These are phyloP conservation scores for Sequoiadendron giganteum DNA, from an alignment of 75 land plant species.

Conservation along the genomic window DNA sequence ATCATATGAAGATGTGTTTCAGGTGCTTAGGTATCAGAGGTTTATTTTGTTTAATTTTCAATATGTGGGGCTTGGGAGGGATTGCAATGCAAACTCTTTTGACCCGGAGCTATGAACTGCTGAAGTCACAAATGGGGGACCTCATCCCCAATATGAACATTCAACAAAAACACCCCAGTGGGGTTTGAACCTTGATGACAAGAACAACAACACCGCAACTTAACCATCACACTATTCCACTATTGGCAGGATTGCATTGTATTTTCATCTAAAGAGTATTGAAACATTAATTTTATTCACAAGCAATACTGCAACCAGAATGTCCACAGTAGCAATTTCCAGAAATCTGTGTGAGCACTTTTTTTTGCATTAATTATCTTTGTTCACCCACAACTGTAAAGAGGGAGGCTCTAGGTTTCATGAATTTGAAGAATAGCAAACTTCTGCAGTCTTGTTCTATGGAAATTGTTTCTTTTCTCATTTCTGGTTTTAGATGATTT, in stretches of 20 bases:
- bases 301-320: too few relatives aligned
- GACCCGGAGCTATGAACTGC: too few relatives aligned
- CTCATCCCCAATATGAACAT: too few relatives aligned
- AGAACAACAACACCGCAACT: too few relatives aligned
- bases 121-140: too few relatives aligned
- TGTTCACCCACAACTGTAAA: not conserved
- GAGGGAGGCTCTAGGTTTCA: not conserved
- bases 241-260: too few relatives aligned
- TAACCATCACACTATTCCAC: too few relatives aligned
- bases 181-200: too few relatives aligned
- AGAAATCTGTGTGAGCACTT: not conserved
- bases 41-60: not conserved
- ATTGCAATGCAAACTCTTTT: too few relatives aligned
- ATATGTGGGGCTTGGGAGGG: not conserved
- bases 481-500: not conserved
- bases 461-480: not conserved
- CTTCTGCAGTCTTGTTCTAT: not conserved
- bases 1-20: not conserved
- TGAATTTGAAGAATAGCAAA: not conserved
- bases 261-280: not conserved
- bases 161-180: too few relatives aligned
- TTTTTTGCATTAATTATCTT: not conserved
- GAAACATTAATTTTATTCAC: not conserved
- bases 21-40: not conserved
- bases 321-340: not conserved